These are phyloP conservation scores for Botryococcus braunii DNA, from an alignment of 163 green algal species.

Conservation along the genomic window DNA sequence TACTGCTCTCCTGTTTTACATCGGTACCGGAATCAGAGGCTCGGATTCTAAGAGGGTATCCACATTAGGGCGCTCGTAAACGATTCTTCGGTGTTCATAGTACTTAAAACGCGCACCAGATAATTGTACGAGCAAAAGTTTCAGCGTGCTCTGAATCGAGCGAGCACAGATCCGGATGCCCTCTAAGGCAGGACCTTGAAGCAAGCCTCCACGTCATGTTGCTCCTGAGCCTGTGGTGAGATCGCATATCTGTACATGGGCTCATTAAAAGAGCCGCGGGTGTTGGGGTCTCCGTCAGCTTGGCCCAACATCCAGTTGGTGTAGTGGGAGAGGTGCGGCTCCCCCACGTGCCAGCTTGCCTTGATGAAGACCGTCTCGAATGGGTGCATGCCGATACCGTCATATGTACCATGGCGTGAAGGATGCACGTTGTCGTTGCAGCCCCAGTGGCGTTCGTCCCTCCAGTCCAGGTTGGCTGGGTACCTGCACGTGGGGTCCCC, in stretches of 20 bases:
- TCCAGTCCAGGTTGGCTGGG: slow-evolving; percentile 13
- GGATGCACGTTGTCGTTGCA: slow-evolving; percentile 54
- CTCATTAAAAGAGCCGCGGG: slow-evolving; percentile 36
- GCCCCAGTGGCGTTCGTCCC: slow-evolving; percentile 34
- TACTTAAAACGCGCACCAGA: too few species aligned
- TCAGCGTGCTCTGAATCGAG: too few species aligned
- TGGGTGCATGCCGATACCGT: slow-evolving; percentile 41
- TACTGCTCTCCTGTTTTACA: too few species aligned
- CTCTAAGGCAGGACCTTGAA: slow-evolving; percentile 17
- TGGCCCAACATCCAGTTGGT: slow-evolving; percentile 7
- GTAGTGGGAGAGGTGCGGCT: slow-evolving; percentile 34
- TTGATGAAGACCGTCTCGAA: slow-evolving; percentile 52
- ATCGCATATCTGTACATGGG: slow-evolving; percentile 45
- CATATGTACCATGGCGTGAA: slow-evolving; percentile 40
- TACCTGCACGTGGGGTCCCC: neutral
- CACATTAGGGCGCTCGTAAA: too few species aligned
- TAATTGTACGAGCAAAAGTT: too few species aligned
- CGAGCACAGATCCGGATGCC: too few species aligned
- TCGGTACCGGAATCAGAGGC: too few species aligned
- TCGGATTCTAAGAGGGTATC: too few species aligned
- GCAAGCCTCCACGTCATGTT: slow-evolving; percentile 15
- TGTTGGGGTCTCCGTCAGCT: slow-evolving; percentile 21
- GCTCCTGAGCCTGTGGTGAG: slow-evolving; percentile 24
- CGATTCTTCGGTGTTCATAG: too few species aligned
- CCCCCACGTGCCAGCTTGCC: slow-evolving; percentile 44